Evolutionary conservation across 1,284 basidiomycete species (phyloP).

Genomic region (Entoloma clypeatum): DNA sequence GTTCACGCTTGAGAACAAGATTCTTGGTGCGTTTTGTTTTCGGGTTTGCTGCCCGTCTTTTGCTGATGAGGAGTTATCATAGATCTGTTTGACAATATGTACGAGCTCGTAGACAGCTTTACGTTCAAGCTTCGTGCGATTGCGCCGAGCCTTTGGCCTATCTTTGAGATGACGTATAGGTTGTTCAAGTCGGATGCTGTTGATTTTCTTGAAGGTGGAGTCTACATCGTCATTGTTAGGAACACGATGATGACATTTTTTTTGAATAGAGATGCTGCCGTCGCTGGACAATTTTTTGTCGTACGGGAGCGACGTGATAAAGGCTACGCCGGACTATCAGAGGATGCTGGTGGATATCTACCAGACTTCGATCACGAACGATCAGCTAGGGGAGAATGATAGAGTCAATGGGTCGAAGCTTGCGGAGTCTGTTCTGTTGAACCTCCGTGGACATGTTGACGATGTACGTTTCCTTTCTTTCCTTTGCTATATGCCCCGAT

Average conservation of each 20-base stretch:
- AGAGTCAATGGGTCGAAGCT: constrained; percentile 84
- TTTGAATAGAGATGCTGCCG: constrained; percentile 75
- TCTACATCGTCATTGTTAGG: neutral
- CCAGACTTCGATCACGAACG: constrained; percentile 66
- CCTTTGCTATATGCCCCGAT: neutral
- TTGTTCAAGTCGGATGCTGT: constrained; percentile 83
- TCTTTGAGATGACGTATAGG: constrained; percentile 80
- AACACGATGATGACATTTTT: constrained; percentile 1
- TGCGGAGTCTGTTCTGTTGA: constrained; percentile 78
- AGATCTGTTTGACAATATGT: constrained; percentile 89
- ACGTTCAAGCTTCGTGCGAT: constrained; percentile 82
- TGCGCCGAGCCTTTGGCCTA: constrained; percentile 81
- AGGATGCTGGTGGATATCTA: constrained; percentile 86
- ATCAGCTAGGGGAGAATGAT: constrained; percentile 79
- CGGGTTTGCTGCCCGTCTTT: neutral
- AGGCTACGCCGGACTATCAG: constrained; percentile 70
- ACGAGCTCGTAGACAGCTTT: constrained; percentile 81
- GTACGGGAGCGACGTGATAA: constrained; percentile 77
- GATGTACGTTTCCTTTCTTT: constrained; percentile 47
- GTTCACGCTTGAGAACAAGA: constrained; percentile 72
- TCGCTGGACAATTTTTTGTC: constrained; percentile 89
- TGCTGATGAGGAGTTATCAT: constrained; percentile 4
- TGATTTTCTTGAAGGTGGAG: constrained; percentile 79
- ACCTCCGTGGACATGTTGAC: constrained; percentile 73
- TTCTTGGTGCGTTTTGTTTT: constrained; percentile 47